Percentiles rank a stretch among this genome's conserved stretches.
Conservation (phyloP, 2,329 filamentous ascomycete genomes). For the Diaporthe velutina region DNA sequence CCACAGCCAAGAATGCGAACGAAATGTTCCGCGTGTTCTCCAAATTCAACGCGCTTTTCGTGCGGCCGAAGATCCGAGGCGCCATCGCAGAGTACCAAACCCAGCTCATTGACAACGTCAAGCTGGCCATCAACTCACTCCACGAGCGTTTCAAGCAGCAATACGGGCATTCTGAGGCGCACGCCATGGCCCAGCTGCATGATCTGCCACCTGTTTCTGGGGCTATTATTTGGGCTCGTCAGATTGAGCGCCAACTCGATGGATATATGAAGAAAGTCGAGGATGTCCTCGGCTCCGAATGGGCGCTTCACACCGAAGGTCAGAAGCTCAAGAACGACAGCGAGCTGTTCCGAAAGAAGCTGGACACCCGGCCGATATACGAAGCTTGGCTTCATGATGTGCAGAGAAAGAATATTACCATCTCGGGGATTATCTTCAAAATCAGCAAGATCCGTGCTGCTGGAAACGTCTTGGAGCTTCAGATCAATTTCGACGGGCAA, state of each 20-base stretch:
- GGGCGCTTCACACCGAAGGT: slow-evolving; percentile 93
- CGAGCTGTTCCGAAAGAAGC: slow-evolving; percentile 93
- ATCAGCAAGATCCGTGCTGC: slow-evolving; percentile 91
- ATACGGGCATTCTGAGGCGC: slow-evolving; percentile 97
- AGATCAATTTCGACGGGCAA: slow-evolving; percentile 96
- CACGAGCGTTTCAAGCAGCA: slow-evolving; percentile 99
- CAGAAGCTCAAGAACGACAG: slow-evolving; percentile 94
- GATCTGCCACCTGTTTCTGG: slow-evolving; percentile 96
- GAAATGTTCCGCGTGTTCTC: slow-evolving; percentile 99
- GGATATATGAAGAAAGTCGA: slow-evolving; percentile 99
- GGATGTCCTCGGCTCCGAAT: slow-evolving; percentile 93
- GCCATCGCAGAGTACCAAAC: slow-evolving; percentile 99
- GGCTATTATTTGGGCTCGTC: slow-evolving; percentile 96
- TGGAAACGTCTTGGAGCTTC: slow-evolving; percentile 88
- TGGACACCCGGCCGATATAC: slow-evolving; percentile 93
- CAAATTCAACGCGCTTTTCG: slow-evolving; percentile 99
- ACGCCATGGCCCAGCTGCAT: slow-evolving; percentile 97
- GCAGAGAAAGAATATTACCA: slow-evolving; percentile 87
- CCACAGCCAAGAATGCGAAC: slow-evolving; percentile 95
- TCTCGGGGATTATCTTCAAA: slow-evolving; percentile 91
- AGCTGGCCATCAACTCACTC: slow-evolving; percentile 91
- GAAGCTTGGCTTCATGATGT: slow-evolving; percentile 96
- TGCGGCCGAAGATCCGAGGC: slow-evolving; percentile 98
- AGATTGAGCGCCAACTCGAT: slow-evolving; percentile 96
- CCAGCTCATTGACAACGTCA: slow-evolving; percentile 97